phyloP scores from a whole-genome alignment of 768 basidiomycete species.

The Fistulinella prunicolor region DNA sequence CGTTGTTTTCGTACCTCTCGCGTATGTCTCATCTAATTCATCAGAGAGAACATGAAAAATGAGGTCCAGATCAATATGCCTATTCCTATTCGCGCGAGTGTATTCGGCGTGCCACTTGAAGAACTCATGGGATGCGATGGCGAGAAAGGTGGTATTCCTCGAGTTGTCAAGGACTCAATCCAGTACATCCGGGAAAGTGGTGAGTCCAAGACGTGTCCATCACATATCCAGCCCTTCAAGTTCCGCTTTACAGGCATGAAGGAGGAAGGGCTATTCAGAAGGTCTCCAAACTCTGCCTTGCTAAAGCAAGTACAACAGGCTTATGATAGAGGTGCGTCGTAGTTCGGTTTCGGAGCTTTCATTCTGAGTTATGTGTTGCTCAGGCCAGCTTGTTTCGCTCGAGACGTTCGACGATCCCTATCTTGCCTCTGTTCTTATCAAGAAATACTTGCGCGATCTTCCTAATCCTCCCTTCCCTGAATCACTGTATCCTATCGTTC shows the following conservation, averaged over 20 bases:
- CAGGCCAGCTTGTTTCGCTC: constrained; percentile 77
- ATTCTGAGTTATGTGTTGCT: constrained; percentile 4
- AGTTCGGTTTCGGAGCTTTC: neutral
- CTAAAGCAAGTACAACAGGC: constrained; percentile 77
- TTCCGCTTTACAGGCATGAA: constrained; percentile 42
- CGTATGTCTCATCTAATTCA: neutral
- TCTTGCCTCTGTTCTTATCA: constrained; percentile 80
- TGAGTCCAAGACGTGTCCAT: constrained; percentile 14
- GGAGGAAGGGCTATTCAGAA: constrained; percentile 78
- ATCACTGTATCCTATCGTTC: constrained; percentile 58
- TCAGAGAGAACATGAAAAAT: constrained; percentile 75
- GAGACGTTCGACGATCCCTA: constrained; percentile 74
- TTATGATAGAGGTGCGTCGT: constrained; percentile 67
- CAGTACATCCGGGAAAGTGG: constrained; percentile 65
- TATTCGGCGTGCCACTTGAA: constrained; percentile 80
- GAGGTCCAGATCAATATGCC: constrained; percentile 72
- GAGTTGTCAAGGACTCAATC: constrained; percentile 74
- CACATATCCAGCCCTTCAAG: neutral
- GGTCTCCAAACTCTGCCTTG: constrained; percentile 70
- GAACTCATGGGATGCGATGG: constrained; percentile 82
- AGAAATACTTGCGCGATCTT: constrained; percentile 81
- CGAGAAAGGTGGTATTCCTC: constrained; percentile 79
- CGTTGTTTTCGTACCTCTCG: neutral
- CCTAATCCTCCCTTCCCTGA: constrained; percentile 80
- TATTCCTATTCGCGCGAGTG: constrained; percentile 51